A percentile compares a stretch with the other conserved stretches of the same genome.
phyloP scores from a whole-genome alignment of 164 flowering plant genomes.

The Sedum album region DNA sequence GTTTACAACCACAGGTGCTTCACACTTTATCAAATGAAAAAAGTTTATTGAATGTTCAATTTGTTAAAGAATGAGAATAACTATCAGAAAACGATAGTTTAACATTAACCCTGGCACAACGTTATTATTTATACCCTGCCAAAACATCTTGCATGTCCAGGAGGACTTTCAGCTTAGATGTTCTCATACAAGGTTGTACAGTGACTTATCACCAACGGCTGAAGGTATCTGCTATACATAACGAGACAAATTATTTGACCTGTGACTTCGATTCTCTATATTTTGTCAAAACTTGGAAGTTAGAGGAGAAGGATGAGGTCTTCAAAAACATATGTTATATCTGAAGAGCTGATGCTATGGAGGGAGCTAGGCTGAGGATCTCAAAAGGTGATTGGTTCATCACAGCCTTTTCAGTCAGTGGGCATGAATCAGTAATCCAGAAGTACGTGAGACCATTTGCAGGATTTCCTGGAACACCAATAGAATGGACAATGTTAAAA shows the following conservation, averaged over 20 bases:
- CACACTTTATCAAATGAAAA: no score
- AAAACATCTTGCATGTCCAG: no score
- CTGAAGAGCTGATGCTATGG: conserved; percentile 76
- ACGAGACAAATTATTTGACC: background rate
- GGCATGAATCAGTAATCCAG: conserved; percentile 98
- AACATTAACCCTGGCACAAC: no score
- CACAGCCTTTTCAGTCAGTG: conserved; percentile 68
- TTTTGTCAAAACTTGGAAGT: background rate
- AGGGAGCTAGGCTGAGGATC: conserved; percentile 78
- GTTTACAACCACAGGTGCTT: background rate
- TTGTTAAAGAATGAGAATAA: no score
- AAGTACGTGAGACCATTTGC: conserved; percentile 66
- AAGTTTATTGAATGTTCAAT: no score
- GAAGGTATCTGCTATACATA: no score
- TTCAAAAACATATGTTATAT: conserved; percentile 20
- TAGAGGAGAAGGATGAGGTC: no score
- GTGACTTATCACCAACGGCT: no score
- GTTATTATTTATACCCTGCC: no score
- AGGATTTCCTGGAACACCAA: conserved; percentile 44
- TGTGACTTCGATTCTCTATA: background rate
- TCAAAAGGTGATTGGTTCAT: conserved; percentile 67
- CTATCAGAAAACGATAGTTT: no score
- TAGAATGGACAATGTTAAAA: background rate
- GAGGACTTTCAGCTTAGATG: no score
- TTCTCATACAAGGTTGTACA: no score